Base-by-base conservation (phyloP, 2,329 filamentous ascomycete species). In the Venturia effusa region DNA sequence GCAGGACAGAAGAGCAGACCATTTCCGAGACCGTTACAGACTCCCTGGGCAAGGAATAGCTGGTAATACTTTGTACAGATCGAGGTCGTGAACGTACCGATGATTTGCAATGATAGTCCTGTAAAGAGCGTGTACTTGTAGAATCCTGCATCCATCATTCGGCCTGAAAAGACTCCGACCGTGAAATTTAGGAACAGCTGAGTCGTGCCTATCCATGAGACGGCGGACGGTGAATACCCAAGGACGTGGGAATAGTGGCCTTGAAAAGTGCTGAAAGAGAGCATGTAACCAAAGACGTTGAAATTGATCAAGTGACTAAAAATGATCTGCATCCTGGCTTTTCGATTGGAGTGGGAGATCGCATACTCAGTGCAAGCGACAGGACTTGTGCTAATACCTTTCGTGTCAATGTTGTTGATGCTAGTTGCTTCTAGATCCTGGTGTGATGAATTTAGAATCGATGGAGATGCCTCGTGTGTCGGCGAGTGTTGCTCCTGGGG, bases 11-110 rank as follows among this genome's bases (percentile, higher is more conserved):
- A 80, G 4, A 78, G 59, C 11, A 74, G 68, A 3, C 80, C 77
- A 10, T 70, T 72, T 1, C 80, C 81, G 0, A 86, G 61, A 1
- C 84, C 84, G 66, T 81, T 74, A 65, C 79, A 80, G 10, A 81
- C 67, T 0, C 77, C 79, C 68, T 82, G 80, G 0, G 79, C 75
- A 39, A 79, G 43, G 24, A 69, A 60, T 13, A 69, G 34, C 41
- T 69, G 68, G 57, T 66, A 69, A 48, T 67, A 68, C 32, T 60
- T 41, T 6, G 63, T 64, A 24, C 61, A 64, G 1, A 68, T 41
- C 45, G 65, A 67, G 17, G 63, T 64, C 41, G 66, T 64, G 15
- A 64, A 64, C 4, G 39, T 34, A 30, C 62, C 62, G 10, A 64
- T 34, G 11, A 64, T 54, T 37, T 64, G 62, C 15, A 43, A 41